Percentiles rank a stretch among this genome's conserved stretches.
Conservation (phyloP, 2,329 filamentous ascomycete species). For the Byssochlamys sp. region DNA sequence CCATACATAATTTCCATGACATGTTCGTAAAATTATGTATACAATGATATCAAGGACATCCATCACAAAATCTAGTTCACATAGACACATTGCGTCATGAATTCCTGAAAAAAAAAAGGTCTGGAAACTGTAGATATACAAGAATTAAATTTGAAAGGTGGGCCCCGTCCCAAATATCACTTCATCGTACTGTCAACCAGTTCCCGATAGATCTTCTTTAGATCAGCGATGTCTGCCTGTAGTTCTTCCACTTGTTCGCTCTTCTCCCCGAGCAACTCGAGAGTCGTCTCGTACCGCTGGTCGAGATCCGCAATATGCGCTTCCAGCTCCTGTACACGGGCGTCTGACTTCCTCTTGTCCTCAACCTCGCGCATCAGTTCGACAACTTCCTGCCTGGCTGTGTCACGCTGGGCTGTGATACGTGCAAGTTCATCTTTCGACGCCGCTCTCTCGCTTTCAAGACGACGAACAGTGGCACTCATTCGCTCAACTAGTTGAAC, state of each 20-base stretch:
- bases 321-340: slow-evolving; percentile 57
- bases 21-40: not conserved
- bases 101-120: not conserved
- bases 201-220: slow-evolving; percentile 94
- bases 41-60: not conserved
- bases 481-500: slow-evolving; percentile 94
- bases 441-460: slow-evolving; percentile 85
- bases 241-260: slow-evolving; percentile 90
- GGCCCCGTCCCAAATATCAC: slow-evolving; percentile 27
- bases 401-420: slow-evolving; percentile 76
- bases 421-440: slow-evolving; percentile 76
- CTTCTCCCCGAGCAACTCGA: slow-evolving; percentile 94
- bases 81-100: not conserved
- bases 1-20: not conserved
- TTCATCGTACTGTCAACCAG: slow-evolving; percentile 75
- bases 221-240: slow-evolving; percentile 74
- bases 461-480: slow-evolving; percentile 79
- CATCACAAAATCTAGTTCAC: slow-evolving; percentile 1
- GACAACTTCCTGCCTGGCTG: slow-evolving; percentile 85
- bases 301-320: slow-evolving; percentile 59
- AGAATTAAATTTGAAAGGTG: not conserved
- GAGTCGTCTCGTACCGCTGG: slow-evolving; percentile 73
- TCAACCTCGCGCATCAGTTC: slow-evolving; percentile 79
- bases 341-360: slow-evolving; percentile 51
- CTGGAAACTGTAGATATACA: slow-evolving; percentile 8